A percentile compares a stretch with the other conserved stretches of the same genome.
Conservation (phyloP, 176 grass and related monocot genomes). For the Canna indica region DNA sequence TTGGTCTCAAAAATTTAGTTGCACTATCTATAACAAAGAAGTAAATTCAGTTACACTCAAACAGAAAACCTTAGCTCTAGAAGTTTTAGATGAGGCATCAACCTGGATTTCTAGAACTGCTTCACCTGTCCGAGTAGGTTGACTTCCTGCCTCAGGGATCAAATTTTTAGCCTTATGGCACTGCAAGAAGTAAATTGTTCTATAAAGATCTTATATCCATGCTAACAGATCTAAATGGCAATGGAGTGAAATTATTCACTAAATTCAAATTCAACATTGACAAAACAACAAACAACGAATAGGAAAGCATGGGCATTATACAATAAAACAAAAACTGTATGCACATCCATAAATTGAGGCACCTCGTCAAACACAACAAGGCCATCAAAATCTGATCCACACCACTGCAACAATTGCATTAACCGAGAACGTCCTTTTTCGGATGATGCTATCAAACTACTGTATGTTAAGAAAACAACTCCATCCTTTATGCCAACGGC, state of each 20-base stretch:
- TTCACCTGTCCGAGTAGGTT: conserved; percentile 83
- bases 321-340: conserved; percentile 10
- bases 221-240: conserved; percentile 2
- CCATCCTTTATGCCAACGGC: conserved; percentile 90
- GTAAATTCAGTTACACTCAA: conserved; percentile 1
- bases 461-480: conserved; percentile 95
- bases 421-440: conserved; percentile 94
- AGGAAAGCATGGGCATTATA: background rate
- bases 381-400: conserved; percentile 75
- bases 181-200: conserved; percentile 36
- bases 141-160: conserved; percentile 82
- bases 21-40: background rate
- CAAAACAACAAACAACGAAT: conserved; percentile 2
- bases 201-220: background rate
- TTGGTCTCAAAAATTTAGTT: background rate
- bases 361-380: conserved; percentile 98
- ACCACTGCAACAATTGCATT: conserved; percentile 97
- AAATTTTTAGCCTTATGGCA: conserved; percentile 99
- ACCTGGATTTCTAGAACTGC: conserved; percentile 96
- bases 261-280: background rate
- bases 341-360: conserved; percentile 18
- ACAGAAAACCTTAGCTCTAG: conserved; percentile 13
- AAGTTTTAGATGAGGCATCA: conserved; percentile 18
- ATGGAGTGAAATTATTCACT: background rate
- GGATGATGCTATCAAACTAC: conserved; percentile 93